Percentiles rank a stretch among this genome's conserved stretches.
Conservation (phyloP, 2,329 filamentous ascomycete genomes). For the Paradendryphiella salina region DNA sequence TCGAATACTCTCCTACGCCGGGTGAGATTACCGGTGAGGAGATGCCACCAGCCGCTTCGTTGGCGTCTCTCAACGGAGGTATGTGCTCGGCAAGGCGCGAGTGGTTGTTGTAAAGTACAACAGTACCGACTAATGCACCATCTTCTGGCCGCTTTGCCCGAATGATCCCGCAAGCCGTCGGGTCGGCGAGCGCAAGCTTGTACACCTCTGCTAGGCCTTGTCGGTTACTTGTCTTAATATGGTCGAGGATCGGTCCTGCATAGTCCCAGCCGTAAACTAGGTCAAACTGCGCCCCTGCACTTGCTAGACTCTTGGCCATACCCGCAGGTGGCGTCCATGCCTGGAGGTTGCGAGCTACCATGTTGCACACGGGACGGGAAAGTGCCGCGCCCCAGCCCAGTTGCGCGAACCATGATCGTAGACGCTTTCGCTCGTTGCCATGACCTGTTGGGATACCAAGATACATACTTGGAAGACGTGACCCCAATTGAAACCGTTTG, state of each 20-base stretch:
- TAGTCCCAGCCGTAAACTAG: constrained; percentile 80
- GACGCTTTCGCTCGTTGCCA: constrained; percentile 60
- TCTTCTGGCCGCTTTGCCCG: constrained; percentile 73
- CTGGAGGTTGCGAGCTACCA: constrained; percentile 72
- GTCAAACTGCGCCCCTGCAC: constrained; percentile 76
- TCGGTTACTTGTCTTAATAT: constrained; percentile 73
- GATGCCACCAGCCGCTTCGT: constrained; percentile 70
- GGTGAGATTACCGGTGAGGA: constrained; percentile 77
- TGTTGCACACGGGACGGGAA: constrained; percentile 67
- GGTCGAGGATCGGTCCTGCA: constrained; percentile 70
- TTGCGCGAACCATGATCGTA: constrained; percentile 83
- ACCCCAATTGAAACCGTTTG: constrained; percentile 80
- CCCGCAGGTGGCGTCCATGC: constrained; percentile 77
- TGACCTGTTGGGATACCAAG: constrained; percentile 77
- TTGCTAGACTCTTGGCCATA: constrained; percentile 71
- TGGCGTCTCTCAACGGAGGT: constrained; percentile 65
- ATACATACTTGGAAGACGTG: constrained; percentile 80
- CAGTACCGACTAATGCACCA: constrained; percentile 71
- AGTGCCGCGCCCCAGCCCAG: constrained; percentile 80
- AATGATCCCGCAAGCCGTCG: constrained; percentile 76
- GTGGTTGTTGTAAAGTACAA: constrained; percentile 75
- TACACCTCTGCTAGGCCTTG: constrained; percentile 81
- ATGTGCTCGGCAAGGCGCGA: constrained; percentile 71
- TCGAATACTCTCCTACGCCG: constrained; percentile 67
- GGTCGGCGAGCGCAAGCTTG: constrained; percentile 71